These are phyloP conservation scores for Russula vinacea DNA, from an alignment of 768 basidiomycete genomes.

Conservation along the genomic window DNA sequence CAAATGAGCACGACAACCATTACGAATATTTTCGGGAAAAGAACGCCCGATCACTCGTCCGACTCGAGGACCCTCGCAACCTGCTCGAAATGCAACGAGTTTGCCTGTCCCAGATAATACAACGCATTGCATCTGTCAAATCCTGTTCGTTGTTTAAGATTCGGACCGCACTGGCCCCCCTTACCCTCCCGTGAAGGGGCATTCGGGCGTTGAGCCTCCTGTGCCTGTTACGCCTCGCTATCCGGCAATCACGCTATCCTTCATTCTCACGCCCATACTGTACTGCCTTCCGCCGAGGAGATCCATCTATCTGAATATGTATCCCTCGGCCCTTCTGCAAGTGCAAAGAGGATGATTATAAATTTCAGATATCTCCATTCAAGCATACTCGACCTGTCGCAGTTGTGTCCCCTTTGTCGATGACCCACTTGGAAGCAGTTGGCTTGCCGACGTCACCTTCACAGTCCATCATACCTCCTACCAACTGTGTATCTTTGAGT, in stretches of 20 bases:
- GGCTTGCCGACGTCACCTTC: background rate
- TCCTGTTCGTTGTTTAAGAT: background rate
- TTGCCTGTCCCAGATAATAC: slow-evolving; percentile 5
- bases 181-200: background rate
- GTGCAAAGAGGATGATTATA: background rate
- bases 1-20: background rate
- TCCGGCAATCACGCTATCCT: slow-evolving; percentile 23
- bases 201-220: background rate
- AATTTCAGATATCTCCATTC: background rate
- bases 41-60: slow-evolving; percentile 25
- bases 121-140: background rate
- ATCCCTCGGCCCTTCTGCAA: slow-evolving; percentile 7
- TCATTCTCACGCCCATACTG: slow-evolving; percentile 9
- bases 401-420: background rate
- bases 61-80: slow-evolving; percentile 1
- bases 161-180: slow-evolving; percentile 1
- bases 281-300: slow-evolving; percentile 20
- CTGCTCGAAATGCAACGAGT: slow-evolving; percentile 4
- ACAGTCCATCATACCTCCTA: too few species aligned
- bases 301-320: slow-evolving; percentile 16
- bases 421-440: slow-evolving; percentile 4
- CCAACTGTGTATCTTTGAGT: background rate
- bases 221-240: background rate
- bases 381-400: too few species aligned
- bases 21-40: slow-evolving; percentile 21